Base-by-base conservation (phyloP, 305 asterid species). In the Solanum hybrid region DNA sequence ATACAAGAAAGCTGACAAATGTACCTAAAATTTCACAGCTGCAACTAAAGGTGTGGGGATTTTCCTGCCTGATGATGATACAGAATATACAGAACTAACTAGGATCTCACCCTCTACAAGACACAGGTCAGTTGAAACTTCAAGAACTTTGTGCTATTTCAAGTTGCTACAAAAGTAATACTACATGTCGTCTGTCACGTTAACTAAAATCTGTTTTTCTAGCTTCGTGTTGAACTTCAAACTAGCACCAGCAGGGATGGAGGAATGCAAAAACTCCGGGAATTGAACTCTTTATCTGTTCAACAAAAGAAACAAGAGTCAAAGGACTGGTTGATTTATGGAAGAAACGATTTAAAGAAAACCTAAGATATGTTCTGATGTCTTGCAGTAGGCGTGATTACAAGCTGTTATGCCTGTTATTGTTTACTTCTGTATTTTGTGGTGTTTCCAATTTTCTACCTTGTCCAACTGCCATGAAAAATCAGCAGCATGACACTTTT, bases 61-160 rank as follows among this genome's bases (percentile, higher is more conserved):
- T 36, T 51, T 20, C 41, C 76, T 84, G 88, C 27, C 22, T 31
- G 88, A 51, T 84, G 88, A 84, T 84, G 88, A 84, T 84, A 84
- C 76, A 84, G 9, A 51, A 51, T 84, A 51, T 84, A 84, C 88
- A 84, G 7, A 84, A 84, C 88, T 51, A 84, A 45, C 88, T 84
- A 84, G 31, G 76, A 61, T 10, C 65, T 8, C 37, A 72, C 76
- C 37, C 22, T 84, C 76, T 51, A 51, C 88, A 84, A 11, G 41
- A 26, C 27, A 26, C 27, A 57, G 88, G 41, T 51, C 88, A 84
- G 88, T 31, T 51, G 76, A 84, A 84, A 31, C 88, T 51, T 84
- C 31, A 17, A 17, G 22, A 84, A 31, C 88, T 22, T 45, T 6
- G 8, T 70, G 31, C 31, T 51, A 84, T 84, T 29, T 51, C 12